A percentile compares a stretch with the other conserved stretches of the same genome.
Evolutionary conservation across 1,284 basidiomycete genomes (phyloP).

Genomic region (Cystobasidium pallidum): DNA sequence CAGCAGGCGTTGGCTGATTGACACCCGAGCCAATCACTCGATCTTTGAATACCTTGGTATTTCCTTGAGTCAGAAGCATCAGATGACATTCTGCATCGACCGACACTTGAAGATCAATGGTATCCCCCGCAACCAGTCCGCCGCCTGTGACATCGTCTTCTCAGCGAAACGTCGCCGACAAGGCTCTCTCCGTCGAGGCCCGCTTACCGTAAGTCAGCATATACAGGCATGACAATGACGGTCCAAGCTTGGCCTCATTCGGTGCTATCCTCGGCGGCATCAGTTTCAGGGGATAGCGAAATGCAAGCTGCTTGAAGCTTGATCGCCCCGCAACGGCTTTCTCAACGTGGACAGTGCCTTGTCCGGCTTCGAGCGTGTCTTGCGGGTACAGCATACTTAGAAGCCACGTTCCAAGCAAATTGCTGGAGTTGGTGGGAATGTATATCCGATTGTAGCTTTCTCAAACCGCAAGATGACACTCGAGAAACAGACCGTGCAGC

Average conservation of each 20-base stretch:
- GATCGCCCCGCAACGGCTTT: conserved; percentile 21
- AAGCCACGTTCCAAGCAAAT: no score
- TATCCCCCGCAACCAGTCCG: conserved; percentile 87
- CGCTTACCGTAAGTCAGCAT: conserved; percentile 73
- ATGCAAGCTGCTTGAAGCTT: conserved; percentile 72
- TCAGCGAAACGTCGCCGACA: neutral
- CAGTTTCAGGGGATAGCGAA: conserved; percentile 87
- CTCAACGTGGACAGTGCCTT: conserved; percentile 23
- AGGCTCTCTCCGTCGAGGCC: no score
- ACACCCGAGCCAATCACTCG: conserved; percentile 60
- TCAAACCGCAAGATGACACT: no score
- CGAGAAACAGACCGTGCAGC: no score
- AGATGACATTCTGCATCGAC: conserved; percentile 66
- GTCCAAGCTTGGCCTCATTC: conserved; percentile 54
- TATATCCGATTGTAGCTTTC: neutral
- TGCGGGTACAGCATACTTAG: conserved; percentile 5
- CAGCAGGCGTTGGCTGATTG: conserved; percentile 54
- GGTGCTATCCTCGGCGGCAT: conserved; percentile 66
- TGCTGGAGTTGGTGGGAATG: neutral
- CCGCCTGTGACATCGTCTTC: conserved; percentile 61
- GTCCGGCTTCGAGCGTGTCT: conserved; percentile 19
- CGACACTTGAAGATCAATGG: conserved; percentile 67
- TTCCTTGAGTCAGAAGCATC: conserved; percentile 78
- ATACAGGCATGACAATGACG: conserved; percentile 69
- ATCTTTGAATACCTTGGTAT: conserved; percentile 86